These are phyloP conservation scores for Populus ilicifolia DNA, from an alignment of 345 rosid species.

Conservation along the genomic window DNA sequence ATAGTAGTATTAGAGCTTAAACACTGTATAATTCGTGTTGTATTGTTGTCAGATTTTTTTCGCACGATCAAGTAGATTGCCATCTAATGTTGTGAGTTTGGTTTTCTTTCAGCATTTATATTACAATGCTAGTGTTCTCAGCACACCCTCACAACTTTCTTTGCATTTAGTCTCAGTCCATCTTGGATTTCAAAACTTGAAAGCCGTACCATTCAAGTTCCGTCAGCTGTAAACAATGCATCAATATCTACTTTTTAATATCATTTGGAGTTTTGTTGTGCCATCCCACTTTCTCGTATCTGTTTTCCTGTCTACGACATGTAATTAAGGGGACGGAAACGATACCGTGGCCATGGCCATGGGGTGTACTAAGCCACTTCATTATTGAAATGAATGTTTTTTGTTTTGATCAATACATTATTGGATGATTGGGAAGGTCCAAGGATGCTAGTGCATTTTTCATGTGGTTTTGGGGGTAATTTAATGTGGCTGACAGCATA, in stretches of 20 bases:
- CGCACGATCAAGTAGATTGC: background rate
- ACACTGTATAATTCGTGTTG: conserved; percentile 1
- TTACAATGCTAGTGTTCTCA: background rate
- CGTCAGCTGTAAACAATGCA: background rate
- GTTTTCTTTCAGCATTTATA: background rate
- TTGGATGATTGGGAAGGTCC: background rate
- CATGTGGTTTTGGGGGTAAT: background rate
- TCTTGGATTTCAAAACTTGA: background rate
- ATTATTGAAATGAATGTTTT: background rate
- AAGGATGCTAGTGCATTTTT: background rate
- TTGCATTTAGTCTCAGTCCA: background rate
- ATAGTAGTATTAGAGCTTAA: conserved; percentile 16
- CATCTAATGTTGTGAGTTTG: background rate
- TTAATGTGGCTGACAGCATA: background rate
- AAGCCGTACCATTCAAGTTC: background rate
- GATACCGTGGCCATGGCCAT: background rate
- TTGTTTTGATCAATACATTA: too few species aligned
- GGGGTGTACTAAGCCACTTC: background rate
- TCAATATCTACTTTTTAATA: background rate
- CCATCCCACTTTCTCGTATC: background rate
- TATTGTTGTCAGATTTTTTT: background rate
- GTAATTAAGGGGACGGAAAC: background rate
- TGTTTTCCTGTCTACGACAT: too few species aligned
- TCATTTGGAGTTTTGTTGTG: background rate
- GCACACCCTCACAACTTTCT: background rate